Percentiles rank a stretch among this genome's conserved stretches.
Evolutionary conservation across 768 basidiomycete genomes (phyloP).

Genomic region (Auricularia auricula-judae): DNA sequence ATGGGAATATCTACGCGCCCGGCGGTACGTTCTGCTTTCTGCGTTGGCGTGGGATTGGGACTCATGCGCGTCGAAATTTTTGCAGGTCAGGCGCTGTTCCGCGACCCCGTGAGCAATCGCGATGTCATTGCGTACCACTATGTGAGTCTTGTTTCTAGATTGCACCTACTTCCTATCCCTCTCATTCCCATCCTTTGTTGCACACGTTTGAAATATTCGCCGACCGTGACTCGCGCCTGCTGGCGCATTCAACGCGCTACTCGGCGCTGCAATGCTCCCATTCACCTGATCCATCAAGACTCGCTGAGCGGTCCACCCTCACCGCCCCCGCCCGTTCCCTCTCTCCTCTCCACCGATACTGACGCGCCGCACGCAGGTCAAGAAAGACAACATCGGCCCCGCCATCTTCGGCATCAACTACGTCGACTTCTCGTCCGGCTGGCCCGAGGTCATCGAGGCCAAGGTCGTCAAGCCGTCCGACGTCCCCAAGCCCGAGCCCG

Average conservation of each 20-base stretch:
- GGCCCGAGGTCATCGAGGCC: background rate
- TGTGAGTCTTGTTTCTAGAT: background rate
- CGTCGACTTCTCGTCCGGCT: background rate
- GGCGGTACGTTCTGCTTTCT: slow-evolving; percentile 7
- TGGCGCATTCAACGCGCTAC: too few relatives aligned
- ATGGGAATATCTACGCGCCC: slow-evolving; percentile 19
- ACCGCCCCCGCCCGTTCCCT: too few relatives aligned
- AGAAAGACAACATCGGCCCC: background rate
- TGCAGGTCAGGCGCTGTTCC: background rate
- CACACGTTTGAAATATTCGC: too few relatives aligned
- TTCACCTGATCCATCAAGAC: too few relatives aligned
- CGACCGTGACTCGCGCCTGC: too few relatives aligned
- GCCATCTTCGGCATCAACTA: background rate
- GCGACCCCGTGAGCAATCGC: background rate
- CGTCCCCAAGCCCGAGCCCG: background rate
- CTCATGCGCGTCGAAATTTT: background rate
- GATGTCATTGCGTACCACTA: background rate
- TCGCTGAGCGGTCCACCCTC: too few relatives aligned
- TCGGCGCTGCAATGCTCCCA: too few relatives aligned
- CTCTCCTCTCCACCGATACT: too few relatives aligned
- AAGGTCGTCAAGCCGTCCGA: background rate
- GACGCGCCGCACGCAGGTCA: background rate
- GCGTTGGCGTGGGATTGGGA: background rate
- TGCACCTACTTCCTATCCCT: too few relatives aligned
- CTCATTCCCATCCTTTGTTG: too few relatives aligned